Conservation (phyloP, 2,329 filamentous ascomycete genomes). For the Anisogramma anomala region DNA sequence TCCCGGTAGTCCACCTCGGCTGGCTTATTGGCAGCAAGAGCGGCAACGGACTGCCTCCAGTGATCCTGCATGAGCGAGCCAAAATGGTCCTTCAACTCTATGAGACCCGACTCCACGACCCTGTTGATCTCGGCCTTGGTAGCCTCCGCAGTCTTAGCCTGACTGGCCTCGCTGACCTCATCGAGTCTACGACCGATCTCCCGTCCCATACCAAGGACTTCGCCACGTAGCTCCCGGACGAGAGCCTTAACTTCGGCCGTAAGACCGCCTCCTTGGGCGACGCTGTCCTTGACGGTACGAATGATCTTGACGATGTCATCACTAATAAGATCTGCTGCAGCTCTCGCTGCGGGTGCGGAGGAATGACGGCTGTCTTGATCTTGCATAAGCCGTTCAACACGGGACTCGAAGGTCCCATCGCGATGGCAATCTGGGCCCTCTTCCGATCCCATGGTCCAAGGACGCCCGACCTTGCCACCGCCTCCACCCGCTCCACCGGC, state of each 20-base stretch:
- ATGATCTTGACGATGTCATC: constrained; percentile 78
- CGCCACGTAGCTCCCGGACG: constrained; percentile 78
- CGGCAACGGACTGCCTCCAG: constrained; percentile 54
- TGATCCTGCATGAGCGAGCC: constrained; percentile 67
- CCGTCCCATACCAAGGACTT: constrained; percentile 88
- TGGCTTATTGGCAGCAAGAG: constrained; percentile 45
- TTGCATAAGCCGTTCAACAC: constrained; percentile 34
- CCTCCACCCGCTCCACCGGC: constrained; percentile 18
- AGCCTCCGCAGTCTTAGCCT: constrained; percentile 37
- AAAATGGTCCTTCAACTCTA: constrained; percentile 76
- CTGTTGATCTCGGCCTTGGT: constrained; percentile 60
- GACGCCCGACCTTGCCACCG: constrained; percentile 18
- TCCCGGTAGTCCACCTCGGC: constrained; percentile 64
- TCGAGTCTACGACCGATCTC: constrained; percentile 83
- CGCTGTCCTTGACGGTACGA: constrained; percentile 79
- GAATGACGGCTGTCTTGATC: constrained; percentile 31
- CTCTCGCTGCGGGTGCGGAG: constrained; percentile 33
- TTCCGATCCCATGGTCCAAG: constrained; percentile 32
- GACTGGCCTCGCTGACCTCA: constrained; percentile 40
- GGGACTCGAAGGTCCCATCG: constrained; percentile 14
- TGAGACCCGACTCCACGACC: constrained; percentile 69
- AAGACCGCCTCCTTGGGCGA: constrained; percentile 75
- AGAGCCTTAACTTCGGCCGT: constrained; percentile 87
- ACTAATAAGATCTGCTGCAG: constrained; percentile 46
- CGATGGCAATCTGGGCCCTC: constrained; percentile 21